phyloP scores from a whole-genome alignment of 257 asterid genomes.

The Paraleonurus japonicus region DNA sequence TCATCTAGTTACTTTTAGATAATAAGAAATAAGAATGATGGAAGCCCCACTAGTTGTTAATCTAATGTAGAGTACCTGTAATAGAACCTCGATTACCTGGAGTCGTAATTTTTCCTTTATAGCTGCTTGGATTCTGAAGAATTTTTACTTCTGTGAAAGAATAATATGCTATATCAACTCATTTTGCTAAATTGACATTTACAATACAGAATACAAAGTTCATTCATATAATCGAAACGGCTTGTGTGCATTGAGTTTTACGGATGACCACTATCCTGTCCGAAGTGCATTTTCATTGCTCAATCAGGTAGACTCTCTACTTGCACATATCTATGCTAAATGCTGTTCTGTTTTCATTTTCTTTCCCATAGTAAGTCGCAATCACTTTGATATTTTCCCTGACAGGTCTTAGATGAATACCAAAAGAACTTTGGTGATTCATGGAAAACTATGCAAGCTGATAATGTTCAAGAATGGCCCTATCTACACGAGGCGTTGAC shows the following conservation, averaged over 20 bases:
- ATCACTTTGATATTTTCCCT: not conserved
- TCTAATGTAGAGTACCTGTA: not conserved
- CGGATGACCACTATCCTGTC: constrained; percentile 92
- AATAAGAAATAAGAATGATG: not conserved
- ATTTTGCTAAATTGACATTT: not conserved
- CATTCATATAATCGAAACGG: constrained; percentile 85
- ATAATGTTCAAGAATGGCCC: constrained; percentile 74
- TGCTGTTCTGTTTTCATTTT: not conserved
- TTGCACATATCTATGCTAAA: not conserved
- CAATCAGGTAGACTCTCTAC: constrained; percentile 56
- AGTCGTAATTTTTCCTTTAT: not conserved
- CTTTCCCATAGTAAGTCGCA: not conserved
- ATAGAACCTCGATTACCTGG: not conserved
- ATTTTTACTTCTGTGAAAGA: not conserved
- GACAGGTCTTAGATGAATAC: constrained; percentile 82
- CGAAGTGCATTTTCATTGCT: constrained; percentile 91
- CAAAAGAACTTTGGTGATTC: constrained; percentile 78
- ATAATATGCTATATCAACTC: not conserved
- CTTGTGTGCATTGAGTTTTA: constrained; percentile 75
- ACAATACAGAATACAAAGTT: constrained; percentile 69
- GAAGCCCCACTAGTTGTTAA: not conserved
- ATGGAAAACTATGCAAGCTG: constrained; percentile 69
- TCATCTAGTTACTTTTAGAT: not conserved
- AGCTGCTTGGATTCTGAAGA: not conserved
- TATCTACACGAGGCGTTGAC: constrained; percentile 67